A percentile compares a stretch with the other conserved stretches of the same genome.
phyloP scores from a whole-genome alignment of 352 stramenopile species.

The Phytophthora parvispora region DNA sequence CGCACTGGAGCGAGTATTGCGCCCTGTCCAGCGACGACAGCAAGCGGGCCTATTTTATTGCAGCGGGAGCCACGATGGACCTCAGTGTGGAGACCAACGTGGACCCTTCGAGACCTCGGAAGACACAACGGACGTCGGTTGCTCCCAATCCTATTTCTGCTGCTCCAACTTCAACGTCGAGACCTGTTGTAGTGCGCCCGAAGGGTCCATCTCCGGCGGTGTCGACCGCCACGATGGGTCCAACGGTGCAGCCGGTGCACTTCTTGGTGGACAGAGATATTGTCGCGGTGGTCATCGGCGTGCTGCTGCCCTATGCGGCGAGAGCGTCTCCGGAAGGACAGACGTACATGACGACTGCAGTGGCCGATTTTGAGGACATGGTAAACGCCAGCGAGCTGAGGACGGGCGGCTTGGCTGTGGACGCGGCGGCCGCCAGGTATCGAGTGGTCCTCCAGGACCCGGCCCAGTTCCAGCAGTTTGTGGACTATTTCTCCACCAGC shows the following conservation, averaged over 20 bases:
- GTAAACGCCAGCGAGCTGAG: constrained; percentile 13
- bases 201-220: background rate
- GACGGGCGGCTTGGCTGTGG: background rate
- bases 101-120: constrained; percentile 5
- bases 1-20: constrained; percentile 58
- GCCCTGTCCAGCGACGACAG: constrained; percentile 47
- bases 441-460: constrained; percentile 21
- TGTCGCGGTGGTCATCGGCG: constrained; percentile 25
- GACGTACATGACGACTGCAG: constrained; percentile 18
- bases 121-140: constrained; percentile 14
- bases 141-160: background rate
- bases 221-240: background rate
- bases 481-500: constrained; percentile 29
- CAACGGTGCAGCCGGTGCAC: constrained; percentile 11
- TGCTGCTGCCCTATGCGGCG: constrained; percentile 26
- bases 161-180: constrained; percentile 10
- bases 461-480: constrained; percentile 33
- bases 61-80: constrained; percentile 18
- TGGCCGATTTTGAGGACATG: constrained; percentile 38
- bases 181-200: background rate
- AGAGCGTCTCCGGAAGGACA: constrained; percentile 1
- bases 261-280: constrained; percentile 38
- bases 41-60: constrained; percentile 65
- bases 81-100: background rate
- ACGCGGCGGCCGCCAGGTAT: constrained; percentile 17